phyloP scores from a whole-genome alignment of 345 rosid species.

The Salix viminalis region DNA sequence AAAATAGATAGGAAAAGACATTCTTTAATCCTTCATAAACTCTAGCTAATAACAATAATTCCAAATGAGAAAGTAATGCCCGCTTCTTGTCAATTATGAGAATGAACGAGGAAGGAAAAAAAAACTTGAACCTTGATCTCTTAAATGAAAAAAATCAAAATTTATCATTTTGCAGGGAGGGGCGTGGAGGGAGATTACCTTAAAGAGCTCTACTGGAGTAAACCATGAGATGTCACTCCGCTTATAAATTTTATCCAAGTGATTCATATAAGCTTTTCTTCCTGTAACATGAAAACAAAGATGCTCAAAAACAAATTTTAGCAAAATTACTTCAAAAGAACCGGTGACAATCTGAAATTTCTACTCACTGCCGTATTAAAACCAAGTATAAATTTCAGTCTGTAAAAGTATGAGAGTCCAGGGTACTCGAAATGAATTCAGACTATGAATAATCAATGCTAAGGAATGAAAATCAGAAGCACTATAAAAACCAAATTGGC shows the following conservation, averaged over 20 bases:
- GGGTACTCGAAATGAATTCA: background rate
- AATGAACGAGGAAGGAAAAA: background rate
- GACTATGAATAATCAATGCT: background rate
- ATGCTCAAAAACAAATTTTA: background rate
- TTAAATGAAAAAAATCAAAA: background rate
- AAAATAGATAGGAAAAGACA: background rate
- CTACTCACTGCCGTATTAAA: too few species aligned
- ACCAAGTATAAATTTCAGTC: too few species aligned
- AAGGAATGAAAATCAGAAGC: background rate
- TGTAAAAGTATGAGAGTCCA: background rate
- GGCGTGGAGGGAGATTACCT: conserved; percentile 39
- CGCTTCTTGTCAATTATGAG: background rate
- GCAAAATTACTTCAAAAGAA: too few species aligned
- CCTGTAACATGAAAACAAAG: conserved; percentile 38
- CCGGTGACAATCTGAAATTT: too few species aligned
- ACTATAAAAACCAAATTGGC: background rate
- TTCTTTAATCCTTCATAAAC: background rate
- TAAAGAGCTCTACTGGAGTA: conserved; percentile 97
- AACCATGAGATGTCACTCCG: conserved; percentile 94
- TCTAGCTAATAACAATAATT: background rate
- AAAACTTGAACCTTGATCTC: background rate
- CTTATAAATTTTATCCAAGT: conserved; percentile 79
- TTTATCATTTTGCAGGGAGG: background rate
- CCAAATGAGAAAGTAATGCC: background rate
- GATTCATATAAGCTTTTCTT: conserved; percentile 73